These are phyloP conservation scores for Yamadazyma phyllophila DNA, from an alignment of 805 yeast species.

Conservation along the genomic window DNA sequence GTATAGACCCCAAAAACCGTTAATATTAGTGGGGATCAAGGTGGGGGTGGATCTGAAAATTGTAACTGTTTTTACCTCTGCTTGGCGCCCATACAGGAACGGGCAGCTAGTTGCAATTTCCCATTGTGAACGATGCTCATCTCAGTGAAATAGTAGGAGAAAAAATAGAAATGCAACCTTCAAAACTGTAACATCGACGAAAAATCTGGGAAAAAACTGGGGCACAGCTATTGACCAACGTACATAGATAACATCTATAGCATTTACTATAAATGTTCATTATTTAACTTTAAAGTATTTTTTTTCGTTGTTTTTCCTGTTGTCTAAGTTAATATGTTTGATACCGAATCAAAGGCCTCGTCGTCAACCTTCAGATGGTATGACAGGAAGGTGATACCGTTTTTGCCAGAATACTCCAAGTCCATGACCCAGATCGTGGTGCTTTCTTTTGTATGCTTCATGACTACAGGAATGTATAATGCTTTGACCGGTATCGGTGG, in stretches of 20 bases:
- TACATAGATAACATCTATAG: too few relatives aligned
- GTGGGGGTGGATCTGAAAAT: neutral
- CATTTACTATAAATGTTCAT: too few relatives aligned
- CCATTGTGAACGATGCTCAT: conserved; percentile 6
- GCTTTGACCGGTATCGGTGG: conserved; percentile 49
- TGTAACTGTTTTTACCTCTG: neutral
- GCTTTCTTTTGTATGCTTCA: conserved; percentile 46
- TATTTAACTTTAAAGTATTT: too few relatives aligned
- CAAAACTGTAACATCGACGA: neutral
- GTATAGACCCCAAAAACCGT: too few relatives aligned
- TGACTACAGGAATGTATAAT: conserved; percentile 52
- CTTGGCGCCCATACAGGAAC: too few relatives aligned
- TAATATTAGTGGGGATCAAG: neutral
- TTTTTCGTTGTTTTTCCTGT: too few relatives aligned
- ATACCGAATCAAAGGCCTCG: neutral
- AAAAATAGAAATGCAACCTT: conserved; percentile 3
- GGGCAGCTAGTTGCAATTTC: neutral
- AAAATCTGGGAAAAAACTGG: conserved; percentile 5
- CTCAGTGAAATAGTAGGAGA: neutral
- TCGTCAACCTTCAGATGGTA: conserved; percentile 30
- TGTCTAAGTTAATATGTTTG: neutral
- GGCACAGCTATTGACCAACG: neutral
- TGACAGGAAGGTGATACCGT: conserved; percentile 20
- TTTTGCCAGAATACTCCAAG: conserved; percentile 33
- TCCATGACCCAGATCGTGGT: conserved; percentile 43